These are phyloP conservation scores for Spiromastix sp. DNA, from an alignment of 2,329 filamentous ascomycete genomes.

Conservation along the genomic window DNA sequence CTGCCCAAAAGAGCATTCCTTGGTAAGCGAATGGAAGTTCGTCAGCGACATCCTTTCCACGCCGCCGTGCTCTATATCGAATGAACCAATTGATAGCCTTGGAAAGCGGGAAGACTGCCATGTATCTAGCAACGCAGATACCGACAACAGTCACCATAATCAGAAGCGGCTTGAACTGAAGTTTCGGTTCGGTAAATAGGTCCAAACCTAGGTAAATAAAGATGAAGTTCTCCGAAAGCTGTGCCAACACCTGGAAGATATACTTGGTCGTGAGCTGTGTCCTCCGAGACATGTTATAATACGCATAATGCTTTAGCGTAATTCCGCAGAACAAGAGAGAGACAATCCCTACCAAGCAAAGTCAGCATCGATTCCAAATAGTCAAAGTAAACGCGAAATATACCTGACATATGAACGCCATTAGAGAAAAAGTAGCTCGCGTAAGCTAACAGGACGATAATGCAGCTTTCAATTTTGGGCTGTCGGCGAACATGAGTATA, in stretches of 20 bases:
- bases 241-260: constrained; percentile 86
- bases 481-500: constrained; percentile 88
- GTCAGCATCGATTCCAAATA: too few species aligned
- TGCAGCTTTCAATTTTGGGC: constrained; percentile 92
- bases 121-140: constrained; percentile 85
- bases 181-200: constrained; percentile 78
- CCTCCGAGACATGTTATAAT: constrained; percentile 98
- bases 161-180: constrained; percentile 87
- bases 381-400: too few species aligned
- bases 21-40: constrained; percentile 93
- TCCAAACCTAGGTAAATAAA: constrained; percentile 97
- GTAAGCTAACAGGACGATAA: constrained; percentile 89
- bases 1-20: constrained; percentile 99
- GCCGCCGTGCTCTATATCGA: constrained; percentile 67
- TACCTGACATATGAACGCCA: constrained; percentile 90
- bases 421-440: constrained; percentile 98
- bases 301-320: constrained; percentile 96
- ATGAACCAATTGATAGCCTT: constrained; percentile 86
- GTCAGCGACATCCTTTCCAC: constrained; percentile 66
- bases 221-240: constrained; percentile 97
- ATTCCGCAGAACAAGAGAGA: constrained; percentile 95
- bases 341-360: constrained; percentile 65
- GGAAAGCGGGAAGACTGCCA: constrained; percentile 88
- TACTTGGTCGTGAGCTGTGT: constrained; percentile 98
- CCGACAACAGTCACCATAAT: constrained; percentile 87